These are phyloP conservation scores for Coleophoma crateriformis DNA, from an alignment of 2,329 filamentous ascomycete genomes.

Conservation along the genomic window DNA sequence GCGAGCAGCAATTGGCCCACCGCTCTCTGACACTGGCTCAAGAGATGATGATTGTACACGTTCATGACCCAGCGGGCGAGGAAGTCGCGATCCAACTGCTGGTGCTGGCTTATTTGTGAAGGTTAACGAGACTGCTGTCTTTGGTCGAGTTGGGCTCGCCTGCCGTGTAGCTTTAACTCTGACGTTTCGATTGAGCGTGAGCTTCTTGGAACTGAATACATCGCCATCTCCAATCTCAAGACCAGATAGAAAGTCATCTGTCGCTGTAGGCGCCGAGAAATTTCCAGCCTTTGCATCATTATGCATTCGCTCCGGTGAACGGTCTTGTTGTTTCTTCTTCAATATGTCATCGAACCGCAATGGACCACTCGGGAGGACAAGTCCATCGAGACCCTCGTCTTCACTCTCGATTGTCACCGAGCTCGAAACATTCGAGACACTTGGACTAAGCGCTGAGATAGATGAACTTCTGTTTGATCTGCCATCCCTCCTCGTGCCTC, in stretches of 20 bases:
- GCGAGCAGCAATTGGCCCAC: slow-evolving; percentile 59
- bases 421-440: slow-evolving; percentile 84
- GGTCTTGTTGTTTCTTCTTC: slow-evolving; percentile 61
- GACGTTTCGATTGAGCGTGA: slow-evolving; percentile 85
- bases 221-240: slow-evolving; percentile 84
- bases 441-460: slow-evolving; percentile 84
- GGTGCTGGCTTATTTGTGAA: slow-evolving; percentile 75
- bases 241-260: slow-evolving; percentile 78
- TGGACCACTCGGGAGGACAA: slow-evolving; percentile 77
- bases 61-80: slow-evolving; percentile 69
- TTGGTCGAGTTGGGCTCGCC: slow-evolving; percentile 64
- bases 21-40: slow-evolving; percentile 90
- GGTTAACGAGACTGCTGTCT: slow-evolving; percentile 77
- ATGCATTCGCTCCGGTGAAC: slow-evolving; percentile 44
- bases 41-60: slow-evolving; percentile 69
- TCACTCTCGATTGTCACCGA: slow-evolving; percentile 90
- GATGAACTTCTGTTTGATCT: slow-evolving; percentile 80
- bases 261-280: slow-evolving; percentile 20
- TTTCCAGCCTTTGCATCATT: slow-evolving; percentile 28
- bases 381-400: slow-evolving; percentile 85
- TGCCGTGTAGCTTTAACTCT: slow-evolving; percentile 72
- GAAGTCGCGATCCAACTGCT: slow-evolving; percentile 61
- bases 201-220: slow-evolving; percentile 72
- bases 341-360: slow-evolving; percentile 78
- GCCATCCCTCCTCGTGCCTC: slow-evolving; percentile 76